Evolutionary conservation across 352 stramenopile genomes (phyloP), one percentile per base, ranked within the genome.

Genomic region (Phytophthora idaei): DNA sequence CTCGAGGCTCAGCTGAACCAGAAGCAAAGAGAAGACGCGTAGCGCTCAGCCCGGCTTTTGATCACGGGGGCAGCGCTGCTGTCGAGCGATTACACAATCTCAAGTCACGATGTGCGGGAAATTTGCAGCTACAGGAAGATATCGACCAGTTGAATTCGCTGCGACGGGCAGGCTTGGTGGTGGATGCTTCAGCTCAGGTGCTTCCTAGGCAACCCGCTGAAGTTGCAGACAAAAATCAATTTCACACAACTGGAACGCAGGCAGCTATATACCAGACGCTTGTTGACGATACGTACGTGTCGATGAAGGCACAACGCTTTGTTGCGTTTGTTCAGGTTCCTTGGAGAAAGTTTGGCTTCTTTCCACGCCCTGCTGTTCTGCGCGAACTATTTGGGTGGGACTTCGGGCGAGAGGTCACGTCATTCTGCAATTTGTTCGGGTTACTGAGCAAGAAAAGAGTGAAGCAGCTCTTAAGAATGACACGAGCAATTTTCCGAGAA

Each of bases 311-410:
- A 11, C 55, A 62, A 28, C 42, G 7, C 1, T 67, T 67, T 60
- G 49, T 67, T 8, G 41, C 56, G 12, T 59, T 36, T 55, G 50
- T 49, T 12, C 59, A 67, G 59, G 45, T 67, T 2, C 6, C 49
- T 15, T 56, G 34, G 7, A 39, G 34, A 39, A 39, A 39, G 8
- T 39, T 39, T 39, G 34, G 34, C 9, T 39, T 39, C 34, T 39
- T 39, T 39, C 34, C 34, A 39, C 34, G 8, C 34, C 34, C 34
- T 39, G 34, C 34, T 39, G 34, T 39, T 8, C 9, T 39, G 34
- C 34, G 34, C n/a, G n/a, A n/a, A n/a, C 34, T 39, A 2, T 39
- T 39, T 39, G 9, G 34, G 3, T 39, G 8, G 34, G 34, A 39
- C 9, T 39, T 39, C 11, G 34, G 34, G 2, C 9, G 9, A 39